Evolutionary conservation across 495 filamentous ascomycete genomes (phyloP), one percentile per base, ranked within the genome.

Genomic region (Immersiella caudata): DNA sequence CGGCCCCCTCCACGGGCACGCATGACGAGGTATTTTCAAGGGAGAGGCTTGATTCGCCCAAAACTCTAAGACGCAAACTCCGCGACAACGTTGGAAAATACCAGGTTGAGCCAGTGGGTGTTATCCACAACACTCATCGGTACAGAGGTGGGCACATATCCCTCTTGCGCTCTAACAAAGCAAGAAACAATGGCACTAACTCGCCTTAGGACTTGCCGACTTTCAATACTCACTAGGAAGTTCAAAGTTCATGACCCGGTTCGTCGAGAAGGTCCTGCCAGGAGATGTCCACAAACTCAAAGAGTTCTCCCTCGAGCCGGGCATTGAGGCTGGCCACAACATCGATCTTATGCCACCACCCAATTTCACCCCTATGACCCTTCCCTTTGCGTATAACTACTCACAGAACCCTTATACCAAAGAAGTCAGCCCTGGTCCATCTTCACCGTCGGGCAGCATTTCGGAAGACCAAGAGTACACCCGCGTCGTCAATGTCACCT

Each of bases 291-390:
- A 84, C 1, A 89, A 89, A 59, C 80, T 97, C 66, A 90, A 89
- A 64, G 74, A 88, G n/a, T 96, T 93, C 77, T 83, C 88, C 59
- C 77, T 97, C 40, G 78, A 89, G 63, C 84, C 90, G 67, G 83
- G 80, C 59, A 88, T 88, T 76, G 88, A 89, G 20, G 73, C 79
- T 24, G 80, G 79, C 5, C 75, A 71, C 27, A 83, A 87, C 61
- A 85, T 86, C 36, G 91, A 94, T 69, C 84, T 97, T 60, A 86
- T 94, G 29, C 92, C 92, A 18, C 92, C 95, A 0, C 91, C 94
- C 0, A 83, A 83, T 11, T 92, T 95, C 74, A 89, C 87, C 36
- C 84, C 87, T 62, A 84, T 85, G 55, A 80, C 83, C 9, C 75
- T 92, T 46, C 90, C 90, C 12, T 93, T 92, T 78, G 88, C 87